These are phyloP conservation scores for Cochlearia excelsa DNA, from an alignment of 345 rosid species.

Conservation along the genomic window DNA sequence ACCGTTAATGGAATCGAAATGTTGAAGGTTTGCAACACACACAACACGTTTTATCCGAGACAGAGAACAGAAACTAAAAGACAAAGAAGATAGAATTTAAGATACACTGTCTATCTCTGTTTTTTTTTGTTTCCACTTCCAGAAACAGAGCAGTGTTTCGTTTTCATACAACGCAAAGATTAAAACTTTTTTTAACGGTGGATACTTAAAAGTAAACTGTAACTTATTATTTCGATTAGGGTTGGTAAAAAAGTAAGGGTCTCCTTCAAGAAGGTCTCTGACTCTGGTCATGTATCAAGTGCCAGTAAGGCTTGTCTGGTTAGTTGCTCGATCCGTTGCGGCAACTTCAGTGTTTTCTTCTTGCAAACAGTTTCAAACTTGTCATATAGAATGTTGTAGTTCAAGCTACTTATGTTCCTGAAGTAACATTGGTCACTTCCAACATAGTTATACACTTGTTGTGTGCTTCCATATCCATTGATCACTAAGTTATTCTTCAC, in stretches of 20 bases:
- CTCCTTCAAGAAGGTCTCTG: background rate
- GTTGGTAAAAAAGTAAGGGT: too few species aligned
- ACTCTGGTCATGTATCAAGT: conserved; percentile 16
- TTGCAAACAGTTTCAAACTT: conserved; percentile 37
- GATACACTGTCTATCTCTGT: conserved; percentile 21
- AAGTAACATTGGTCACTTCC: conserved; percentile 59
- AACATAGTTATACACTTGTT: conserved; percentile 51
- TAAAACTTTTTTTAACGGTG: background rate
- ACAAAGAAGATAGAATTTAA: conserved; percentile 17
- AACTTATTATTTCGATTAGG: background rate
- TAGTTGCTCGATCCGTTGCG: conserved; percentile 13
- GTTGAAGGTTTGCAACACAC: too few species aligned
- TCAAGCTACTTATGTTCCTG: conserved; percentile 72
- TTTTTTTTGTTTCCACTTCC: conserved; percentile 26
- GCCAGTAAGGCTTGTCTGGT: conserved; percentile 8
- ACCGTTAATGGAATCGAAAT: too few species aligned
- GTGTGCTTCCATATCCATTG: conserved; percentile 49
- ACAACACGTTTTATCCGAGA: too few species aligned
- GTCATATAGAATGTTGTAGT: conserved; percentile 58
- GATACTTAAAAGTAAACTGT: background rate
- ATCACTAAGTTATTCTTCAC: conserved; percentile 50
- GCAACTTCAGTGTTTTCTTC: conserved; percentile 24
- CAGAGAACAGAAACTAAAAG: conserved; percentile 16
- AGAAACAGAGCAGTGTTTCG: conserved; percentile 18
- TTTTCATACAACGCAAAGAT: background rate